Conservation (phyloP, 2,329 filamentous ascomycete species). For the Onygenales sp. region DNA sequence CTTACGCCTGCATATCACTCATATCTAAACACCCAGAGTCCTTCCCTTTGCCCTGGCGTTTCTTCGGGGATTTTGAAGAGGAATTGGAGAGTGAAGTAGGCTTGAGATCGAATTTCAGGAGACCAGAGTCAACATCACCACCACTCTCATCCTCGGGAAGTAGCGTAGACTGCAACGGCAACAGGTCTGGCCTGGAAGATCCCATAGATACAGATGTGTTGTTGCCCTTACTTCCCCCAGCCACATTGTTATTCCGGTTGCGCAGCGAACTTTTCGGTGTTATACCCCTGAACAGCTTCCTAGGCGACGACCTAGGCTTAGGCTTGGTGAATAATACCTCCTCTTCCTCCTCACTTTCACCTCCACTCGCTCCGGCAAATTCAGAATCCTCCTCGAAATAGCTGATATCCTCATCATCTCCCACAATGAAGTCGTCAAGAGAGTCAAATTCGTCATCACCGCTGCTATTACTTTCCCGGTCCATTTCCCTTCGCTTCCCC, state of each 20-base stretch:
- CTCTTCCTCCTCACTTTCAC: constrained; percentile 18
- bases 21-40: no score
- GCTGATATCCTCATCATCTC: constrained; percentile 30
- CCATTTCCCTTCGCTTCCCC: constrained; percentile 7
- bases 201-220: neutral
- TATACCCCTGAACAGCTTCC: constrained; percentile 26
- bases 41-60: neutral
- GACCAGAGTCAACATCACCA: neutral
- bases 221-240: neutral
- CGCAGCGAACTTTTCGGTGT: constrained; percentile 14
- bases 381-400: constrained; percentile 24
- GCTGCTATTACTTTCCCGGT: constrained; percentile 8
- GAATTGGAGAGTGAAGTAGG: neutral
- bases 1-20: neutral
- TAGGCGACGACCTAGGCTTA: constrained; percentile 16
- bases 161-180: neutral
- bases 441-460: constrained; percentile 26
- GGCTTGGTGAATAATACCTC: constrained; percentile 14
- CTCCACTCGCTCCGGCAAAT: constrained; percentile 4
- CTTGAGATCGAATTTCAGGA: neutral
- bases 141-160: neutral
- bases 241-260: constrained; percentile 13
- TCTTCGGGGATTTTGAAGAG: constrained; percentile 3
- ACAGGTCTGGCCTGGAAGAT: neutral
- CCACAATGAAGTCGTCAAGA: constrained; percentile 32